Conservation (phyloP, 2,329 filamentous ascomycete genomes). For the Aspergillus pseudoterreus region DNA sequence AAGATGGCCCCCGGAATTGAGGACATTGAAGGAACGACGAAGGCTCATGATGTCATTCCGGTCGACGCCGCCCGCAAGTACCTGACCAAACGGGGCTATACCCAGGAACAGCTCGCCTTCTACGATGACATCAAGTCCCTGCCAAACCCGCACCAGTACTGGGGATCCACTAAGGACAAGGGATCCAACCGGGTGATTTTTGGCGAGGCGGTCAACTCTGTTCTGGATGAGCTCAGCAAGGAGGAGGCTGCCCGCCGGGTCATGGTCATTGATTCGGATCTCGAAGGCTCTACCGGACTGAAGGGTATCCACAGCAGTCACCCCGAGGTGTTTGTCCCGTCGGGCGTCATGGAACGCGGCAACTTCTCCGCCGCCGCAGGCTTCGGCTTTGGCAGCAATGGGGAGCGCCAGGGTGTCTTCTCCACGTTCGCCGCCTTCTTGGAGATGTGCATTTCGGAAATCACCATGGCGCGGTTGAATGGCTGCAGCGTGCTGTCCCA, state of each 20-base stretch:
- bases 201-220: conserved; percentile 36
- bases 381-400: conserved; percentile 36
- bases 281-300: conserved; percentile 38
- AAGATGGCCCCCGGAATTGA: conserved; percentile 38
- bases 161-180: conserved; percentile 34
- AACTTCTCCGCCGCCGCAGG: conserved; percentile 41
- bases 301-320: conserved; percentile 35
- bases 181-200: conserved; percentile 37
- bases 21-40: conserved; percentile 30
- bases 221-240: conserved; percentile 34
- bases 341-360: conserved; percentile 40
- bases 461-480: conserved; percentile 41
- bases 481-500: conserved; percentile 36
- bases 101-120: conserved; percentile 28
- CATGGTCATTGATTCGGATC: conserved; percentile 40
- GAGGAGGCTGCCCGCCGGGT: conserved; percentile 36
- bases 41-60: conserved; percentile 38
- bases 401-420: conserved; percentile 35
- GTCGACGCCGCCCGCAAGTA: conserved; percentile 36
- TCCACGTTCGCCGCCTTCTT: conserved; percentile 41
- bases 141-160: conserved; percentile 31
- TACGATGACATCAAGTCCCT: conserved; percentile 32
- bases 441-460: conserved; percentile 40
- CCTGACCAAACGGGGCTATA: conserved; percentile 36
- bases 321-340: conserved; percentile 37